Evolutionary conservation across 345 rosid species (phyloP).

Genomic region (Salix exigua): DNA sequence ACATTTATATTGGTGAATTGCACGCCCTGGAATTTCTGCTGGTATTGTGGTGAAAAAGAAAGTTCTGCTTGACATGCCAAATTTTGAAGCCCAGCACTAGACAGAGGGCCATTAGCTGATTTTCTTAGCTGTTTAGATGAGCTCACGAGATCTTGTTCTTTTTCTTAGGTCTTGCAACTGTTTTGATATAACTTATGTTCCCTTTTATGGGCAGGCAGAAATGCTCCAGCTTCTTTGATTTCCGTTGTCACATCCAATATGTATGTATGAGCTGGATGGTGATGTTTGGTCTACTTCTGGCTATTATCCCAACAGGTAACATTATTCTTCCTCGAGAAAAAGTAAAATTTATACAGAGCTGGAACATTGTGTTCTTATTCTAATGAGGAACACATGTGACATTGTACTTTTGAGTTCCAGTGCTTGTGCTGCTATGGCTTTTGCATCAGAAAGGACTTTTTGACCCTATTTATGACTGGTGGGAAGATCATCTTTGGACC

Average conservation of each 20-base stretch:
- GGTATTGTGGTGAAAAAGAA: background rate
- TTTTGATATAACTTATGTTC: background rate
- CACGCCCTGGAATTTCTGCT: background rate
- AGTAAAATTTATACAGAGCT: background rate
- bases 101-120: background rate
- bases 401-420: constrained; percentile 35
- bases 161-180: background rate
- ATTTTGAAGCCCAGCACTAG: too few species aligned
- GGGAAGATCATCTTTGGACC: constrained; percentile 55
- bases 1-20: background rate
- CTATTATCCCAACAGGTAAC: constrained; percentile 71
- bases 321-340: constrained; percentile 1
- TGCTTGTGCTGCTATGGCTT: constrained; percentile 72
- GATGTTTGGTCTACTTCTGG: constrained; percentile 67
- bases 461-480: constrained; percentile 81
- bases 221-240: constrained; percentile 79
- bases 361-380: background rate
- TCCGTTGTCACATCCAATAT: constrained; percentile 85
- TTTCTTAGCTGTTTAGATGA: background rate
- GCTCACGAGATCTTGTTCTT: background rate
- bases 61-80: background rate
- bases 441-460: constrained; percentile 85
- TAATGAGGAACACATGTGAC: background rate
- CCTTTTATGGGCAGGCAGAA: constrained; percentile 47
- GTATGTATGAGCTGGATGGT: constrained; percentile 87